A percentile compares a stretch with the other conserved stretches of the same genome.
phyloP scores from a whole-genome alignment of 176 grass and related monocot genomes.

The Poa pratensis region DNA sequence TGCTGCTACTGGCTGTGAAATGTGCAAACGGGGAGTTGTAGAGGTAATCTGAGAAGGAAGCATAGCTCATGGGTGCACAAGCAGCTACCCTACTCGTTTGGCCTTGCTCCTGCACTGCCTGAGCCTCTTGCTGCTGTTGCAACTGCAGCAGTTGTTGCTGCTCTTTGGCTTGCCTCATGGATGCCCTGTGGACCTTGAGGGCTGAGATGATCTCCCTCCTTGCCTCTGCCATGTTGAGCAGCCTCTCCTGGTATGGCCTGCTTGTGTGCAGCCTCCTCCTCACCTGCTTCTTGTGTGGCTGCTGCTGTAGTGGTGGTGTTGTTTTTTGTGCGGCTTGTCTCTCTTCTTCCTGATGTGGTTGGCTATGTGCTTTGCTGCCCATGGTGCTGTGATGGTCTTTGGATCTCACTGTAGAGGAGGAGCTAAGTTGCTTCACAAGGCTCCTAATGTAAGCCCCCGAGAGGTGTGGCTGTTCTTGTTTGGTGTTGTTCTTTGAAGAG shows the following conservation, averaged over 20 bases:
- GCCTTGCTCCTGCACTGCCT: slow-evolving; percentile 7
- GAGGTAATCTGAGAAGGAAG: slow-evolving; percentile 50
- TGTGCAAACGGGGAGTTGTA: slow-evolving; percentile 37
- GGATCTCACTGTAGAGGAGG: slow-evolving; percentile 62
- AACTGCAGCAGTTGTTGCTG: slow-evolving; percentile 57
- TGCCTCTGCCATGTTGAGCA: slow-evolving; percentile 97
- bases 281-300: slow-evolving; percentile 91
- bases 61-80: slow-evolving; percentile 42
- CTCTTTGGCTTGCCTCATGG: slow-evolving; percentile 94
- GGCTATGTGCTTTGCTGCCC: slow-evolving; percentile 56
- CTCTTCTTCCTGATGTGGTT: slow-evolving; percentile 34
- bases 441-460: slow-evolving; percentile 91
- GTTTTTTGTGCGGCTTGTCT: slow-evolving; percentile 17
- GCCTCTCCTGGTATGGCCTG: slow-evolving; percentile 85
- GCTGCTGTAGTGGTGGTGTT: slow-evolving; percentile 15
- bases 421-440: slow-evolving; percentile 91
- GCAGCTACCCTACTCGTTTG: slow-evolving; percentile 10
- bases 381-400: slow-evolving; percentile 49
- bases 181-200: slow-evolving; percentile 90
- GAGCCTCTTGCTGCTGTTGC: slow-evolving; percentile 53
- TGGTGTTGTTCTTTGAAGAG: slow-evolving; percentile 56
- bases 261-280: slow-evolving; percentile 93
- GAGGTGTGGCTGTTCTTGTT: slow-evolving; percentile 71
- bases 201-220: slow-evolving; percentile 91
- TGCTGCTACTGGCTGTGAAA: slow-evolving; percentile 20